Evolutionary conservation across 2,329 filamentous ascomycete species (phyloP).

Genomic region (Stachybotrys elegans): DNA sequence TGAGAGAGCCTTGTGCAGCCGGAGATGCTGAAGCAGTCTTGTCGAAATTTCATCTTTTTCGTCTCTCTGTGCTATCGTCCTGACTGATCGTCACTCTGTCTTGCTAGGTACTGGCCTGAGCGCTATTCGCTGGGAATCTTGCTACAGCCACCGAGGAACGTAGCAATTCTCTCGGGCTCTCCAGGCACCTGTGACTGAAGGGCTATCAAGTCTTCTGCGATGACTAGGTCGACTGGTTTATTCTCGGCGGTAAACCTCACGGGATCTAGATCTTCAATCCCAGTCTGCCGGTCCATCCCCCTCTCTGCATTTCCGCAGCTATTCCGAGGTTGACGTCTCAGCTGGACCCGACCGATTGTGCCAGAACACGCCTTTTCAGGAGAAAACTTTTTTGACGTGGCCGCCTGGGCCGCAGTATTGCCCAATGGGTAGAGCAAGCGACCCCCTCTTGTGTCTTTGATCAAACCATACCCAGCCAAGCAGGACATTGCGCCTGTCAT

Average conservation of each 20-base stretch:
- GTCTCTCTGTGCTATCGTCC: conserved; percentile 67
- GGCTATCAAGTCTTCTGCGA: conserved; percentile 37
- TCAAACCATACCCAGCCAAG: too few relatives aligned
- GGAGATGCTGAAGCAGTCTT: conserved; percentile 36
- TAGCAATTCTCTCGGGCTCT: conserved; percentile 30
- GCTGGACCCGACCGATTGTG: too few relatives aligned
- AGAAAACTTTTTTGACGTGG: too few relatives aligned
- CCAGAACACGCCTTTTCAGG: too few relatives aligned
- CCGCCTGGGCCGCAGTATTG: too few relatives aligned
- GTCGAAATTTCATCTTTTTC: conserved; percentile 37
- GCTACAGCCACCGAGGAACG: conserved; percentile 46
- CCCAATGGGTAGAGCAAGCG: too few relatives aligned
- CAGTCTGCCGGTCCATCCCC: conserved; percentile 3
- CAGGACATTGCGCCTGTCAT: too few relatives aligned
- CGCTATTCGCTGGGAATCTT: conserved; percentile 54
- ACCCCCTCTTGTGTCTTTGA: too few relatives aligned
- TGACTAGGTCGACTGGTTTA: conserved; percentile 25
- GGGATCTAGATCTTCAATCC: conserved; percentile 11
- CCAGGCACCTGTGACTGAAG: conserved; percentile 40
- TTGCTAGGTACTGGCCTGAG: conserved; percentile 62
- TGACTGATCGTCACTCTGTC: conserved; percentile 41
- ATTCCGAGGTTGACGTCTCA: too few relatives aligned
- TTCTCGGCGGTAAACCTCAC: conserved; percentile 18
- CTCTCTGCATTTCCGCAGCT: too few relatives aligned
- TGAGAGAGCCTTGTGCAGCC: too few relatives aligned